Evolutionary conservation across 2,329 filamentous ascomycete species (phyloP), one percentile per base, ranked within the genome.

Genomic region (Verticillium nonalfalfae): DNA sequence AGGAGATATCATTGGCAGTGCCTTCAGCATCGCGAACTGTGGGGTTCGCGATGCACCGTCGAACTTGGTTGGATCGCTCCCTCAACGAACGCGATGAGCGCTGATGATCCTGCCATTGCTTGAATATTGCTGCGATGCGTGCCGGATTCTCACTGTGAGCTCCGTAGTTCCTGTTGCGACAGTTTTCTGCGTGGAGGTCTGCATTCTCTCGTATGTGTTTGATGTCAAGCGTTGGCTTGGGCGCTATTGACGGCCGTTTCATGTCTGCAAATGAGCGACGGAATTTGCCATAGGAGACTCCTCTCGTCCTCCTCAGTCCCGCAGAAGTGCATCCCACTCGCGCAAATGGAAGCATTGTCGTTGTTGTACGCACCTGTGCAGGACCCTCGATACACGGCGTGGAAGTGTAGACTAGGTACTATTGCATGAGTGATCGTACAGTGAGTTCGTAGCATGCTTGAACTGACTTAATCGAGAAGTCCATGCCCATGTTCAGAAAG

Each of bases 161-260:
- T 62, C 72, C 81, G 77, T 97, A 97, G 74, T 97, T 97, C 67
- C 95, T 87, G 67, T 93, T 88, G 63, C 89, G 73, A 75, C 91
- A 96, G 71, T 96, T 98, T 66, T 89, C 81, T 68, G 90, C 84
- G 79, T 97, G 90, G 15, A 96, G 82, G 14, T 88, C 85, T 15
- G 90, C 86, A 75, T 96, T 90, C 70, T 92, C 85, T 62, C 93
- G 93, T 73, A 99, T 97, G 77, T 95, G 89, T 74, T 91, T 94
- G 72, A 96, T 83, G 77, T 97, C 90, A 66, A 96, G 83, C 56
- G 84, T 84, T 33, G 91, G 86, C 72, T 91, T 94, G 11, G 92
- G 93, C 14, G 91, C 93, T 59, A 84, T 88, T 1, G 89, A 81
- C 4, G 90, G 90, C 45, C 88, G 82, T 62, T 72, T 74, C 55